Evolutionary conservation across 2,329 filamentous ascomycete species (phyloP).

Genomic region (Ophiostoma fasciatum): DNA sequence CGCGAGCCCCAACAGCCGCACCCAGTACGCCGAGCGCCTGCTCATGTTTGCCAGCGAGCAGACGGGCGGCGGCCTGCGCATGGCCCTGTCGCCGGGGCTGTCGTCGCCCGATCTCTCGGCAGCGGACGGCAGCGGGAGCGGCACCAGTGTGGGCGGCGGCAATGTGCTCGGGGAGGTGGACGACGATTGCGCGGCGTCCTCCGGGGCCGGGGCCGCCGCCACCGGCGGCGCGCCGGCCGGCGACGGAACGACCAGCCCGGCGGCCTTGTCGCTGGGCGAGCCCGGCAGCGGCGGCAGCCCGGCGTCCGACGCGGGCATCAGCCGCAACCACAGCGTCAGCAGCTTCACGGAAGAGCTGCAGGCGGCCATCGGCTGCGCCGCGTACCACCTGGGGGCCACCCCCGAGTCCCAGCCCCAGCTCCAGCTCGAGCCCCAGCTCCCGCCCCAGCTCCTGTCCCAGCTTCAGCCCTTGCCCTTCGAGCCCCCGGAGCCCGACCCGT

Average conservation of each 20-base stretch:
- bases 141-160: slow-evolving; percentile 1
- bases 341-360: slow-evolving; percentile 6
- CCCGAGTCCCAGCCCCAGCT: no score
- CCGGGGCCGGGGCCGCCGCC: not conserved
- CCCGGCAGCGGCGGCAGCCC: no score
- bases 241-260: slow-evolving; percentile 1
- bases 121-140: not conserved
- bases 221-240: slow-evolving; percentile 2
- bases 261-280: slow-evolving; percentile 2
- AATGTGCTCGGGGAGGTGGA: slow-evolving; percentile 9
- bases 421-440: no score
- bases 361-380: not conserved
- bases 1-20: slow-evolving; percentile 27
- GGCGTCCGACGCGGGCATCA: slow-evolving; percentile 4
- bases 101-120: slow-evolving; percentile 7
- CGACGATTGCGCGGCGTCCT: slow-evolving; percentile 1
- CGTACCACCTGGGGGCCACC: no score
- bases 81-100: slow-evolving; percentile 15
- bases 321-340: slow-evolving; percentile 7
- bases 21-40: slow-evolving; percentile 27
- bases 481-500: no score
- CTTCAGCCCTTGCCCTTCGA: no score
- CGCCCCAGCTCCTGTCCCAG: no score
- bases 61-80: slow-evolving; percentile 22
- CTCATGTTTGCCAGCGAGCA: slow-evolving; percentile 26